phyloP scores from a whole-genome alignment of 257 asterid species.

The Lycium ferocissimum region DNA sequence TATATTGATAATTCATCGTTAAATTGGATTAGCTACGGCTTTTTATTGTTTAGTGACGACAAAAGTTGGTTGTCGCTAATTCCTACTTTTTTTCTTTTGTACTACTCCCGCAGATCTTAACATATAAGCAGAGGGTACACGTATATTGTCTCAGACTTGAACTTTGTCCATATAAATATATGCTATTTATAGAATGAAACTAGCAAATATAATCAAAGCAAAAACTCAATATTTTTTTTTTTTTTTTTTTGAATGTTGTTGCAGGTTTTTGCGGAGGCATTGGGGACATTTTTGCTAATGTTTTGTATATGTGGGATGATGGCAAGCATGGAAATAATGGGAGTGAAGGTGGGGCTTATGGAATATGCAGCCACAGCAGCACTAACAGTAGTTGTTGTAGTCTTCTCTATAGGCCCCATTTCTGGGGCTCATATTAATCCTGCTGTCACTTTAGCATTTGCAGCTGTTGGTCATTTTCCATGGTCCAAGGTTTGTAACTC shows the following conservation, averaged over 20 bases:
- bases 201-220: background rate
- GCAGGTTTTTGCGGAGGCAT: slow-evolving; percentile 80
- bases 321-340: slow-evolving; percentile 64
- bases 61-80: too few relatives aligned
- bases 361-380: slow-evolving; percentile 89
- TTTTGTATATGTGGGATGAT: slow-evolving; percentile 77
- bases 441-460: slow-evolving; percentile 82
- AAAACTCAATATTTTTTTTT: background rate
- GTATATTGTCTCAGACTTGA: background rate
- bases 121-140: too few relatives aligned
- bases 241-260: background rate
- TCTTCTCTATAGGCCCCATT: slow-evolving; percentile 71
- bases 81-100: too few relatives aligned
- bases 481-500: slow-evolving; percentile 62
- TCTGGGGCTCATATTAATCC: slow-evolving; percentile 97
- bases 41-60: too few relatives aligned
- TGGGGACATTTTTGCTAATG: slow-evolving; percentile 74
- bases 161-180: background rate
- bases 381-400: slow-evolving; percentile 62
- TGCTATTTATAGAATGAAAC: background rate
- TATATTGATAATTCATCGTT: too few relatives aligned
- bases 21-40: too few relatives aligned
- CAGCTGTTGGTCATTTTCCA: slow-evolving; percentile 77
- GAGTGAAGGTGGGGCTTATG: slow-evolving; percentile 57
- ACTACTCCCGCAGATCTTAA: too few relatives aligned